Evolutionary conservation across 257 asterid species (phyloP).

Genomic region (Lantana camara): DNA sequence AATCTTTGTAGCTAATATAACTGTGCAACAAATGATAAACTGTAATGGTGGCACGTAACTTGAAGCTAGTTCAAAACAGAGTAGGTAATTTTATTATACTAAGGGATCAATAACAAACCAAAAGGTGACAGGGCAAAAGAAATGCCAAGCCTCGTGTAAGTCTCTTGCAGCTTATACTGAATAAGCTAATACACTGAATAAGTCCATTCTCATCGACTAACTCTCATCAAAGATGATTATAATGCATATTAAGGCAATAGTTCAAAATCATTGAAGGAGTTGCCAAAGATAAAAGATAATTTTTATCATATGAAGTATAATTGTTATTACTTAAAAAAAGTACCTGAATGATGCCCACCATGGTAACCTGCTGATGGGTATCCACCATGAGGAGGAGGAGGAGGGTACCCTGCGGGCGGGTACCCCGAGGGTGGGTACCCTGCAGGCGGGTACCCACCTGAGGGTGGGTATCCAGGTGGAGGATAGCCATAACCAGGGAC

Average conservation of each 20-base stretch:
- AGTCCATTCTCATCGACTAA: constrained; percentile 3
- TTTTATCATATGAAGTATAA: neutral
- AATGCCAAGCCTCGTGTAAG: no score
- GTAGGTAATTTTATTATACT: no score
- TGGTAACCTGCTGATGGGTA: constrained; percentile 44
- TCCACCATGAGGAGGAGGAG: constrained; percentile 46
- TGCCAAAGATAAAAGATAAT: neutral
- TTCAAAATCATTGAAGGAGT: neutral
- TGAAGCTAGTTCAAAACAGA: no score
- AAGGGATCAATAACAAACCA: no score
- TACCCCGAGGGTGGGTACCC: no score
- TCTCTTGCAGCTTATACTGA: no score
- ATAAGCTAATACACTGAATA: neutral
- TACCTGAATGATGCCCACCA: constrained; percentile 65
- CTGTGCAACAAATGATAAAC: no score
- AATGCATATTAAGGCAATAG: neutral
- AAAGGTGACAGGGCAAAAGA: no score
- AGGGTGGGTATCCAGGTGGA: constrained; percentile 40
- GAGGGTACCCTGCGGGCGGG: no score
- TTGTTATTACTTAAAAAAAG: neutral
- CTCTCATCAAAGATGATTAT: no score
- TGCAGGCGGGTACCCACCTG: constrained; percentile 51
- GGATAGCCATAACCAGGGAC: constrained; percentile 59
- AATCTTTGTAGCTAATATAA: no score
- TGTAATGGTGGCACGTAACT: no score